Evolutionary conservation across 1,284 basidiomycete species (phyloP), one percentile per base, ranked within the genome.

Genomic region (Cronartium ribicola): DNA sequence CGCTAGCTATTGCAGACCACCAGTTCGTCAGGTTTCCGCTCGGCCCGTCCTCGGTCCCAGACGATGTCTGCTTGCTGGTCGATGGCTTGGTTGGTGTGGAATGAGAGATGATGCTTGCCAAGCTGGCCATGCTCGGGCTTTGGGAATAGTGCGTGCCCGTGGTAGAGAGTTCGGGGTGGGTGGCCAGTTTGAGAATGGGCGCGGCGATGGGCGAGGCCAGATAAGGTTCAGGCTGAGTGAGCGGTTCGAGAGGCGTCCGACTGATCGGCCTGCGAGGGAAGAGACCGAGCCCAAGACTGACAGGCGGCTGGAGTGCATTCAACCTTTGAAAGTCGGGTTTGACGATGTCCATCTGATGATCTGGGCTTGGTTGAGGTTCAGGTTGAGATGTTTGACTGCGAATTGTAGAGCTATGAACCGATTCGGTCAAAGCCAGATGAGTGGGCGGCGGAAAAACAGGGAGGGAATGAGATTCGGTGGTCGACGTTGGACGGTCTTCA

Each of bases 91-190:
- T 20, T n/a, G 63, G 39, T 65, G 63, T 43, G n/a, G 63, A 17
- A 65, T 40, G 63, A 29, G 41, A 40, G 13, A 41, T 41, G 41
- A 43, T 44, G 39, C 22, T 65, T 8, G n/a, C 20, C 17, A 65
- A 65, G 36, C 37, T 65, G 14, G 39, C n/a, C 5, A 65, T 41
- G 39, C 40, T 37, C 17, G 63, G 63, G 36, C 37, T 65, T n/a
- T 41, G 43, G 5, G 63, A 44, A 29, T 65, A 44, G 44, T 22
- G 39, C 14, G 43, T n/a, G 20, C 39, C 37, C 10, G 41, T 6
- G 14, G 63, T 43, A 17, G 63, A 65, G 40, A 65, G n/a, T 43
- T 65, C 39, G 13, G 63, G 63, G 44, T 65, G 63, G 39, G 63
- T 44, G 5, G 41, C 63, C n/a, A 65, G 39, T 5, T 37, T 20